Base-by-base conservation (phyloP, 2,329 filamentous ascomycete genomes). In the Phaeoacremonium minimum region DNA sequence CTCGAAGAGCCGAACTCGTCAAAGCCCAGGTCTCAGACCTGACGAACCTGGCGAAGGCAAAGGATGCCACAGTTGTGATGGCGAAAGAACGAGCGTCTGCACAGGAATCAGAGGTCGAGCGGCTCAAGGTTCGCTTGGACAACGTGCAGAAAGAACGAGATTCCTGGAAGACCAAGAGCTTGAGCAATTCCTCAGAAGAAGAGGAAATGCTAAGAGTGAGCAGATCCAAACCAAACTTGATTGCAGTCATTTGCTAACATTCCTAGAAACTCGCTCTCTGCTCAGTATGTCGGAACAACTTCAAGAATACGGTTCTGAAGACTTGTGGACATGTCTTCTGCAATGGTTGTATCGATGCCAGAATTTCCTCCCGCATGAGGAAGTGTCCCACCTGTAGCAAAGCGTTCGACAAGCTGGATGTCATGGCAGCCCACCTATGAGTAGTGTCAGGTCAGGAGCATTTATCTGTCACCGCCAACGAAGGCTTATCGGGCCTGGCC, bases 271-370 rank as follows among this genome's bases (percentile, higher is more conserved):
- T 93, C 61, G 84, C 87, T 19, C 79, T 95, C 35, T 98, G 93
- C 67, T 87, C 88, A 9, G 87, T 97, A 34, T 98, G 94, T 67
- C 87, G 88, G 49, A 84, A 80, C 53, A 87, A 91, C 48, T 90
- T 96, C 68, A 97, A 97, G 63, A 88, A 97, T 55, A 95, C 90
- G 1, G 85, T 84, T 8, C 76, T 98, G 58, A 94, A 93, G 65
- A 89, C 87, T 1, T 98, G 93, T 59, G 93, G 93, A 2, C 93
- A 98, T 60, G 78, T 95, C 33, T 95, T 97, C 61, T 98, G 93
- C 73, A 83, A 83, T 54, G 75, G 81, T 32, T 98, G 93, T 57
- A 85, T 97, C 16, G 87, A 95, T 46, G 85, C 94, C 53, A 83
- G 93, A 39, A 81, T 96, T 43, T 80, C 80, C 31, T 95, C 93